Percentiles rank a stretch among this genome's conserved stretches.
Conservation (phyloP, 2,329 filamentous ascomycete genomes). For the Neophaeococcomyces aloes region DNA sequence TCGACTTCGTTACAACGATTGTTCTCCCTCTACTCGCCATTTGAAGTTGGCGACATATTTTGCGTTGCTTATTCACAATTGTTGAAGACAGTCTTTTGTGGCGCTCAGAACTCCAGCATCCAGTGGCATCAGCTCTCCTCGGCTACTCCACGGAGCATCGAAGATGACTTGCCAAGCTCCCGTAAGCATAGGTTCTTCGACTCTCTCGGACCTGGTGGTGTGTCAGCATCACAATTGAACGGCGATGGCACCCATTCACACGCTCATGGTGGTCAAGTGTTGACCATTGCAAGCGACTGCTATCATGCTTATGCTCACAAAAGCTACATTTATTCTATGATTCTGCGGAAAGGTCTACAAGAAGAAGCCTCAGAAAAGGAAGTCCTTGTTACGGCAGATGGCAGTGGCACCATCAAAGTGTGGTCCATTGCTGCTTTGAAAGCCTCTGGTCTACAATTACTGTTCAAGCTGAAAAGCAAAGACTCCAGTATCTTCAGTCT, state of each 20-base stretch:
- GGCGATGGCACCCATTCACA: constrained; percentile 39
- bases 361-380: constrained; percentile 62
- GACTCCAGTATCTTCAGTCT: constrained; percentile 63
- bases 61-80: constrained; percentile 79
- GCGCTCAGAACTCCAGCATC: constrained; percentile 61
- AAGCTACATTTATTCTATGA: constrained; percentile 95
- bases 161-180: constrained; percentile 52
- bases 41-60: constrained; percentile 93
- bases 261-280: constrained; percentile 50
- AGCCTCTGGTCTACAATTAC: constrained; percentile 53
- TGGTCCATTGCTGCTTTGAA: constrained; percentile 46
- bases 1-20: constrained; percentile 61
- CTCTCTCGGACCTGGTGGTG: constrained; percentile 71
- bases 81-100: constrained; percentile 75
- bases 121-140: constrained; percentile 30
- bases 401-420: constrained; percentile 89
- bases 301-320: constrained; percentile 85
- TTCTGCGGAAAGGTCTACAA: constrained; percentile 64
- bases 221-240: constrained; percentile 62
- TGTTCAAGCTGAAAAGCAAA: constrained; percentile 55
- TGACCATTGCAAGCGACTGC: constrained; percentile 73
- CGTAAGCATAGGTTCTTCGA: constrained; percentile 81
- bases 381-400: constrained; percentile 78
- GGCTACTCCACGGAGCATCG: constrained; percentile 48
- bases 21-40: constrained; percentile 84